Conservation (phyloP, 192 early-diverging fungal species). For the Podila epigama region DNA sequence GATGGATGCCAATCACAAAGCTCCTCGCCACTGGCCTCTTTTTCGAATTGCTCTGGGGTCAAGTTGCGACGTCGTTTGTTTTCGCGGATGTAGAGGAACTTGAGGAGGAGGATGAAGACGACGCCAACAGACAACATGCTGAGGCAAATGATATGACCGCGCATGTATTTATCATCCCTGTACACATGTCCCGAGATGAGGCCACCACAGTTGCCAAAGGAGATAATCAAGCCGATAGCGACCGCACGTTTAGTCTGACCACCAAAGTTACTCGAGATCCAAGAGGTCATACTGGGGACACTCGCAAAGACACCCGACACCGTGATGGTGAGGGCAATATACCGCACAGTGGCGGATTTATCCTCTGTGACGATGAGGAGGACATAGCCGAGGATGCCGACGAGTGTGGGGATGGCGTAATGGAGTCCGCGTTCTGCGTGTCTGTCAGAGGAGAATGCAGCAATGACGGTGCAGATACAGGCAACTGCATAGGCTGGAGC, state of each 20-base stretch:
- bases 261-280: constrained; percentile 69
- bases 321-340: constrained; percentile 41
- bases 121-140: constrained; percentile 53
- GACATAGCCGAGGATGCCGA: constrained; percentile 51
- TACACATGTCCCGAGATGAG: constrained; percentile 76
- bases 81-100: constrained; percentile 62
- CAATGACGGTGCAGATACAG: constrained; percentile 13
- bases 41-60: constrained; percentile 52
- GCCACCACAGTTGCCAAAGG: constrained; percentile 75
- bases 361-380: constrained; percentile 42
- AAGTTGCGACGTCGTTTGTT: constrained; percentile 62
- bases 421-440: constrained; percentile 54
- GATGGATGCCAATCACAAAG: constrained; percentile 50
- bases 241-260: constrained; percentile 74
- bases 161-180: constrained; percentile 58
- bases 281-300: constrained; percentile 67
- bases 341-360: constrained; percentile 22
- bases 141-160: constrained; percentile 54
- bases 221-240: constrained; percentile 66
- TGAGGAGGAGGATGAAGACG: constrained; percentile 55
- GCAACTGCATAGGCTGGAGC: constrained; percentile 54
- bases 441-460: constrained; percentile 14
- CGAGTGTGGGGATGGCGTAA: constrained; percentile 23
- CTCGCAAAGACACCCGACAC: constrained; percentile 51
- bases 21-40: constrained; percentile 51